Evolutionary conservation across 202 grass and related monocot species (phyloP), one percentile per base, ranked within the genome.

Genomic region (Schoenoplectus triqueter): DNA sequence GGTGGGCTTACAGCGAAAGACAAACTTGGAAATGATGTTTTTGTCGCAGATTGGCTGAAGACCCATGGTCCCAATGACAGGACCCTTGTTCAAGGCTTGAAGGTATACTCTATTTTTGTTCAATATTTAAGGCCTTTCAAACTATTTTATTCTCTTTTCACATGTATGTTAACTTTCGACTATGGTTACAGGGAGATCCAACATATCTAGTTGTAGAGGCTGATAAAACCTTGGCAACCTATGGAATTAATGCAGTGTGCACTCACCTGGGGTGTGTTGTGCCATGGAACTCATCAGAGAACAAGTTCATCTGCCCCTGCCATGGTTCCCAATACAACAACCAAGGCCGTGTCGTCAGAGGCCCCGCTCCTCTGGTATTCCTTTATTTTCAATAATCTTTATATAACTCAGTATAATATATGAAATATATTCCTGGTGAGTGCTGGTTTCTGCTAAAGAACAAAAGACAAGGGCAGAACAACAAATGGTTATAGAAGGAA

Each of bases 211-310:
- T 95, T 11, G 95, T 97, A 65, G 93, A 95, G 89, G 41, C 51
- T n/a, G 91, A 98, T 84, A 93, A 86, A 88, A 89, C 81, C n/a
- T 87, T 98, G 18, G 95, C 93, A 17, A 90, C 89, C 80, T 98
- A 86, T 86, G 91, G 89, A 2, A 90, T 95, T 69, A 98, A 92
- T 88, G 95, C 83, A 50, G 95, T 98, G 6, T 98, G 95, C 90
- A 98, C 95, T 49, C 95, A 98, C 74, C 89, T 98, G n/a, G 95
- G 95, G 0, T 98, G 92, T 84, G 95, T 98, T 47, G 95, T 98
- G 64, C 92, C 95, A 5, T 98, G 92, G 92, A 98, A 98, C 76
- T 0, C 82, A n/a, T 87, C 88, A n/a, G 95, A 98, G 88, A 98
- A 95, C 86, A 98, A 95, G 81, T 98, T 98, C 86, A 73, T 95